Percentiles rank a stretch among this genome's conserved stretches.
These are phyloP conservation scores for Sphagnum fallax DNA, from an alignment of 228 moss, liverwort and hornwort species.

Conservation along the genomic window DNA sequence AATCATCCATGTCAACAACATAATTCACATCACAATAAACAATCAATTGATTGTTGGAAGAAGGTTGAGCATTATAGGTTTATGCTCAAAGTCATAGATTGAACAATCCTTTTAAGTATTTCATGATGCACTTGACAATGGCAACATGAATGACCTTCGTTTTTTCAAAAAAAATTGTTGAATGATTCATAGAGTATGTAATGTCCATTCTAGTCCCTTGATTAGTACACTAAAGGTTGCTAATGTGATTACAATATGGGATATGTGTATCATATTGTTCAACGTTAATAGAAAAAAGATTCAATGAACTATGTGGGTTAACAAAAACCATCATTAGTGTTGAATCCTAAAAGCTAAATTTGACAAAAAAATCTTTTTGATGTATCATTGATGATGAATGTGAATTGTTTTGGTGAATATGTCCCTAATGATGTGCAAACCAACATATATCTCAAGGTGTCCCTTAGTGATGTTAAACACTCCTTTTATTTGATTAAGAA, in stretches of 20 bases:
- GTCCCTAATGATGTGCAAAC: not conserved
- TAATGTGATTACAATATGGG: not conserved
- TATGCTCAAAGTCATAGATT: not conserved
- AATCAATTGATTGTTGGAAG: not conserved
- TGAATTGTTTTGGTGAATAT: not conserved
- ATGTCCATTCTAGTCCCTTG: not conserved
- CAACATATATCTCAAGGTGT: constrained; percentile 6
- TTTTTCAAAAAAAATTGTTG: constrained; percentile 1
- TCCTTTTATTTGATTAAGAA: not conserved
- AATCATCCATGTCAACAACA: constrained; percentile 5
- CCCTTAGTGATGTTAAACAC: constrained; percentile 1
- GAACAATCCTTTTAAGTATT: not conserved
- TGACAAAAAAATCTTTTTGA: not conserved
- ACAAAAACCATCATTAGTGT: not conserved
- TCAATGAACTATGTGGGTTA: not conserved
- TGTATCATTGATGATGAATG: not conserved
- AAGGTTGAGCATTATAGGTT: constrained; percentile 1
- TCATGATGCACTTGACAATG: constrained; percentile 1
- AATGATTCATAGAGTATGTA: not conserved
- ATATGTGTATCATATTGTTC: not conserved
- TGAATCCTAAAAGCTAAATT: constrained; percentile 1
- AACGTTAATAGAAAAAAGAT: not conserved
- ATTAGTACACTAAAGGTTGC: not conserved
- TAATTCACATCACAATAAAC: constrained; percentile 4
- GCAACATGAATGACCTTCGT: not conserved